Evolutionary conservation across 257 asterid species (phyloP).

Genomic region (Nicotiana obtusifolia): DNA sequence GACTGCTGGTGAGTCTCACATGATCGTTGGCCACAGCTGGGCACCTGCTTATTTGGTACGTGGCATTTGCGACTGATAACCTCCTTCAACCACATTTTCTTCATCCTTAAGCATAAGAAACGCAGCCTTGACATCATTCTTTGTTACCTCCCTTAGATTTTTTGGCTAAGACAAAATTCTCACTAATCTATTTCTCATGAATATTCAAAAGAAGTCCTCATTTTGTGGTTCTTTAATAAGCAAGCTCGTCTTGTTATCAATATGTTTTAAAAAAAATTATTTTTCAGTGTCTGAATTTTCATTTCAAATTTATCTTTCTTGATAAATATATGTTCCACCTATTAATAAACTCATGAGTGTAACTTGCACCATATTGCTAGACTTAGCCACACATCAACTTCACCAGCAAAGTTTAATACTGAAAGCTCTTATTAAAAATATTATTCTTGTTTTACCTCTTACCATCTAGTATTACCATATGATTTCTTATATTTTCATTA

Average conservation of each 20-base stretch:
- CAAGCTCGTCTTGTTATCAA: no score
- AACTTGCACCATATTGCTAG: no score
- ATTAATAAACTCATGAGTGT: no score
- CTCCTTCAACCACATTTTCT: background rate
- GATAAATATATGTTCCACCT: background rate
- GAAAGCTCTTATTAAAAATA: no score
- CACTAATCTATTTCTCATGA: background rate
- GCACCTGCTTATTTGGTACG: background rate
- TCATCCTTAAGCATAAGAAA: background rate
- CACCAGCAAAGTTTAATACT: no score
- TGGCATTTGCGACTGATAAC: background rate
- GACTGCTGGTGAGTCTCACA: background rate
- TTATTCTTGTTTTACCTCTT: no score
- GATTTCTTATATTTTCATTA: no score
- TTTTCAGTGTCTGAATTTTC: background rate
- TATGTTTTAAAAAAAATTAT: no score
- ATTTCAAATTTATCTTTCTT: background rate
- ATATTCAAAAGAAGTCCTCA: background rate
- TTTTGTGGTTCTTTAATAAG: no score
- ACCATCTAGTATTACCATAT: no score
- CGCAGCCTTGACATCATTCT: background rate
- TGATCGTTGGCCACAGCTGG: background rate
- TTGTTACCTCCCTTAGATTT: background rate
- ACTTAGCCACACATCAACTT: no score
- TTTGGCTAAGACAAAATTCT: background rate